Evolutionary conservation across 352 stramenopile species (phyloP), one percentile per base, ranked within the genome.

Genomic region (Peronospora belbahrii): DNA sequence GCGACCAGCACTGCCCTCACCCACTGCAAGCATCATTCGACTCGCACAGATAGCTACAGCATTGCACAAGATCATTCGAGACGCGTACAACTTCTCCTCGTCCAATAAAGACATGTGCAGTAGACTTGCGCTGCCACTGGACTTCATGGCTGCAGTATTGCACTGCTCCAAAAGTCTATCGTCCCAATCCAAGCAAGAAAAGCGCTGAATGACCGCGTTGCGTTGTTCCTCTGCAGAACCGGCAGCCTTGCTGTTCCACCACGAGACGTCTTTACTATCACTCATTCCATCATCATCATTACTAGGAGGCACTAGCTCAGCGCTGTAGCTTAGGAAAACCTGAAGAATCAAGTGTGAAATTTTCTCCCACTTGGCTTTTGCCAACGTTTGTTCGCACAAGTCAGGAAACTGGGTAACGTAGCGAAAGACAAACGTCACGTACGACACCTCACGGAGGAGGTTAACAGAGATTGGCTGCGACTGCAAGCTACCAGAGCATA

Each of bases 1-100:
- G 4, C 56, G 57, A 6, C 57, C 70, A 0, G 60, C 49, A 0
- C 52, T 62, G 15, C 27, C 38, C 19, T 69, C 66, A 31, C 74
- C 56, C n/a, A 83, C 66, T 14, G 61, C 70, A 48, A 71, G 63
- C 48, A 83, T 74, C 73, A 88, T 85, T 15, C 75, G 75, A n/a
- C 48, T 84, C 8, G 67, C 56, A 43, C 81, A 93, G 51, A 84
- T 88, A 31, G 81, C 76, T 2, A 70, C 67, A 9, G 76, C 55
- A 50, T 90, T 88, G 56, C 76, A 90, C 41, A 89, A 19, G 7
- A 90, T 81, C 76, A 93, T 84, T 22, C 78, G 70, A 25, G 76
- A 83, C 22, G 76, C 73, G 46, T 89, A 85, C 44, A 89, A 49
- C 56, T 90, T 88, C 32, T 85, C 73, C 41, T 93, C 75, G 10